Evolutionary conservation across 305 asterid species (phyloP).

Genomic region (Fraxinus nigra): DNA sequence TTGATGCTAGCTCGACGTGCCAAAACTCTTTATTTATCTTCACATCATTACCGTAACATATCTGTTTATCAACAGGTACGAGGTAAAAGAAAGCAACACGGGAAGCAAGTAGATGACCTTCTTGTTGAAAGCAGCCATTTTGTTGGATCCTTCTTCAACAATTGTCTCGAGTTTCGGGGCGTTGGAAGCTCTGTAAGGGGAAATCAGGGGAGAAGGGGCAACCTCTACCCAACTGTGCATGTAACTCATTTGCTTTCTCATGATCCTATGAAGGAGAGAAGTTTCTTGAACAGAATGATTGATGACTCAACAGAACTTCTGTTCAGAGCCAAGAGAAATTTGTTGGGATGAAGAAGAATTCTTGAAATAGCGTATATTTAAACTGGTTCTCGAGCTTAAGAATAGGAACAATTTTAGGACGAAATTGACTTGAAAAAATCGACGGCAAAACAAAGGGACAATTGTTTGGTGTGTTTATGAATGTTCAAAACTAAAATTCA

Average conservation of each 20-base stretch:
- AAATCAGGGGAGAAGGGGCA: conserved; percentile 58
- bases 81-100: conserved; percentile 38
- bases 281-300: not conserved
- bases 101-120: conserved; percentile 41
- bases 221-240: conserved; percentile 43
- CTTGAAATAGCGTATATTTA: not conserved
- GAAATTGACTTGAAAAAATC: conserved; percentile 18
- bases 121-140: conserved; percentile 23
- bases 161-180: conserved; percentile 66
- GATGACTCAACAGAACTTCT: not conserved
- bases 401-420: conserved; percentile 20
- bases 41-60: not conserved
- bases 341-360: not conserved
- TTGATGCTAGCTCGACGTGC: too few relatives aligned
- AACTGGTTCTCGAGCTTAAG: not conserved
- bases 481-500: not conserved
- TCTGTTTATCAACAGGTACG: conserved; percentile 48
- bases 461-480: conserved; percentile 12
- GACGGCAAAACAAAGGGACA: not conserved
- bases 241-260: conserved; percentile 47
- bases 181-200: conserved; percentile 46
- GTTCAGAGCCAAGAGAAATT: not conserved
- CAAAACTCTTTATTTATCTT: too few relatives aligned
- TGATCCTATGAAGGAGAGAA: conserved; percentile 13
- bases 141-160: conserved; percentile 48